phyloP scores from a whole-genome alignment of 129 eudicot species.

The Mikania micrantha region DNA sequence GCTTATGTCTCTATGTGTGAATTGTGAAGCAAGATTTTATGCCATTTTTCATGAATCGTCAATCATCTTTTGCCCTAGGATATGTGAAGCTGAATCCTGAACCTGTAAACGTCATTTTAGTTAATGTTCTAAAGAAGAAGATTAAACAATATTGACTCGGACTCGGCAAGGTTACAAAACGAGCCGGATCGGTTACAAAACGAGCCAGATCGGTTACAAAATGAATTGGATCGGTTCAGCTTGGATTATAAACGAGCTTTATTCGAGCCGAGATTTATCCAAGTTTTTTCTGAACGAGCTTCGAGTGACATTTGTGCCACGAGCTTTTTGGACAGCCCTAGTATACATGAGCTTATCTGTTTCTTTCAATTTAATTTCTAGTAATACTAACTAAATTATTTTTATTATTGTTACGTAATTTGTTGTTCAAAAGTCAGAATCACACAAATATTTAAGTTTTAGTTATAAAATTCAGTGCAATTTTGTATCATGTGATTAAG shows the following conservation, averaged over 20 bases:
- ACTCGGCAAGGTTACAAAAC: constrained; percentile 44
- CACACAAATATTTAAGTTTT: background rate
- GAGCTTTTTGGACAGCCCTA: background rate
- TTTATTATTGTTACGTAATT: no score
- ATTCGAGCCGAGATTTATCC: no score
- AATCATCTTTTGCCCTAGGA: background rate
- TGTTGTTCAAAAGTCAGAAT: no score
- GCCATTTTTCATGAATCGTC: background rate
- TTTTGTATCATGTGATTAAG: background rate
- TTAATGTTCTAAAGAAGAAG: no score
- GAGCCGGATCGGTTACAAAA: no score
- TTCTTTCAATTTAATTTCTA: no score
- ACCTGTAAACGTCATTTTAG: background rate
- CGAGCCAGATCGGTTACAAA: no score
- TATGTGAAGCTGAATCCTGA: background rate
- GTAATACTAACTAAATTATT: no score
- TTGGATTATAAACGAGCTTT: no score
- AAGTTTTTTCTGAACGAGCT: no score
- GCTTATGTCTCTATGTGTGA: background rate
- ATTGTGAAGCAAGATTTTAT: background rate
- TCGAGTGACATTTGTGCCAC: background rate
- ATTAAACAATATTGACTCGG: constrained; percentile 35
- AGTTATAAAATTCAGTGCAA: background rate
- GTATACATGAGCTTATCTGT: background rate
- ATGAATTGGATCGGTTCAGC: constrained; percentile 38